phyloP scores from a whole-genome alignment of 805 yeast genomes.

The Metschnikowia lachancei region DNA sequence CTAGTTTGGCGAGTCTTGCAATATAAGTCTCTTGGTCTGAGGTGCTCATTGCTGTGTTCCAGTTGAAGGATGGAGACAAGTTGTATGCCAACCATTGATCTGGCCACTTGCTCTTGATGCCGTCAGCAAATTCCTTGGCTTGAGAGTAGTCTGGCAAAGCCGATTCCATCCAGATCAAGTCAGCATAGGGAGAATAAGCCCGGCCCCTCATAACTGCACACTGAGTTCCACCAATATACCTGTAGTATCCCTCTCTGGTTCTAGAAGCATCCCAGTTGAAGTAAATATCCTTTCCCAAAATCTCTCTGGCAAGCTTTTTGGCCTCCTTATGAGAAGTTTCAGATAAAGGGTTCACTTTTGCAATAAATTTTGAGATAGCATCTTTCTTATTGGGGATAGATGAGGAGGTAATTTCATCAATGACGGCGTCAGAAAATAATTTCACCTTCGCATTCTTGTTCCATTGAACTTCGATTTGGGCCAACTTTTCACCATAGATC shows the following conservation, averaged over 20 bases:
- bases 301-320: slow-evolving; percentile 64
- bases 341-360: slow-evolving; percentile 70
- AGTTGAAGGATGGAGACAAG: slow-evolving; percentile 95
- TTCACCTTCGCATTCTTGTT: slow-evolving; percentile 74
- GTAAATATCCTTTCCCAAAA: slow-evolving; percentile 78
- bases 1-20: slow-evolving; percentile 78
- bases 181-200: slow-evolving; percentile 92
- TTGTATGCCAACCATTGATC: slow-evolving; percentile 96
- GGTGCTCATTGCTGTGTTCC: slow-evolving; percentile 90
- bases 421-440: slow-evolving; percentile 87
- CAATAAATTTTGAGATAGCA: slow-evolving; percentile 62
- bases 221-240: slow-evolving; percentile 94
- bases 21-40: slow-evolving; percentile 90
- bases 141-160: slow-evolving; percentile 90
- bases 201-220: slow-evolving; percentile 97
- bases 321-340: slow-evolving; percentile 79
- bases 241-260: slow-evolving; percentile 95
- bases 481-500: slow-evolving; percentile 65
- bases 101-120: slow-evolving; percentile 78
- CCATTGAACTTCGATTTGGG: slow-evolving; percentile 80
- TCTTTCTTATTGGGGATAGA: slow-evolving; percentile 56
- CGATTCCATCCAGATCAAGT: slow-evolving; percentile 97
- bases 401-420: slow-evolving; percentile 71
- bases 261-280: slow-evolving; percentile 95
- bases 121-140: slow-evolving; percentile 92